Percentiles rank a stretch among this genome's conserved stretches.
Conservation (phyloP, 331 rosid species). For the Pyracantha coccinea region DNA sequence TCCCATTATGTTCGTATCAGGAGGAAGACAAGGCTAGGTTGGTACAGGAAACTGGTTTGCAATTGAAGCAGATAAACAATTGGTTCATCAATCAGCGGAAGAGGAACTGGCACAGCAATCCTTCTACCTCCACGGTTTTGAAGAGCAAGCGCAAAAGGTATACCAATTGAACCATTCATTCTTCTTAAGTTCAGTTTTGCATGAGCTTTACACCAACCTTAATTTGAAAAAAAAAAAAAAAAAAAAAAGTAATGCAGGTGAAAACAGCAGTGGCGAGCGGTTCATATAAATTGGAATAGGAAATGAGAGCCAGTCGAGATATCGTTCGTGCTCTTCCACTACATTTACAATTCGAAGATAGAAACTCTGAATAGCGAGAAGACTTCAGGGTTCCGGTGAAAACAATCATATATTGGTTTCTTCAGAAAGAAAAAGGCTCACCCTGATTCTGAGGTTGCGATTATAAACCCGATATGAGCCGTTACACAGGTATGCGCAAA, state of each 20-base stretch:
- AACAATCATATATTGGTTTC: constrained; percentile 10
- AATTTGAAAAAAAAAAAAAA: constrained; percentile 18
- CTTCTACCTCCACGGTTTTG: constrained; percentile 73
- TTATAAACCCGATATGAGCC: background rate
- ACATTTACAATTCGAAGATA: constrained; percentile 8
- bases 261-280: constrained; percentile 32
- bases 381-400: constrained; percentile 6
- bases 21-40: constrained; percentile 93
- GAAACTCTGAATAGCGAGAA: constrained; percentile 2
- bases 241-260: constrained; percentile 65
- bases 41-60: constrained; percentile 95
- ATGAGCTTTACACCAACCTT: constrained; percentile 25
- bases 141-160: constrained; percentile 99
- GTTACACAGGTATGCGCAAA: constrained; percentile 12
- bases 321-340: constrained; percentile 11
- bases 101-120: constrained; percentile 96
- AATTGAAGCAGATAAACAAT: constrained; percentile 89
- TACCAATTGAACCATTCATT: background rate
- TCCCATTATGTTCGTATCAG: constrained; percentile 17
- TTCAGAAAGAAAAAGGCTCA: constrained; percentile 18
- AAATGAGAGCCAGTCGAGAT: constrained; percentile 7
- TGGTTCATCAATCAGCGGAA: constrained; percentile 99
- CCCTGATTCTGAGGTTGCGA: constrained; percentile 17
- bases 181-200: background rate
- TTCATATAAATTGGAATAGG: constrained; percentile 19